A percentile compares a stretch with the other conserved stretches of the same genome.
Evolutionary conservation across 371 early-diverging fungal genomes (phyloP).

Genomic region (Mucor mucedo): DNA sequence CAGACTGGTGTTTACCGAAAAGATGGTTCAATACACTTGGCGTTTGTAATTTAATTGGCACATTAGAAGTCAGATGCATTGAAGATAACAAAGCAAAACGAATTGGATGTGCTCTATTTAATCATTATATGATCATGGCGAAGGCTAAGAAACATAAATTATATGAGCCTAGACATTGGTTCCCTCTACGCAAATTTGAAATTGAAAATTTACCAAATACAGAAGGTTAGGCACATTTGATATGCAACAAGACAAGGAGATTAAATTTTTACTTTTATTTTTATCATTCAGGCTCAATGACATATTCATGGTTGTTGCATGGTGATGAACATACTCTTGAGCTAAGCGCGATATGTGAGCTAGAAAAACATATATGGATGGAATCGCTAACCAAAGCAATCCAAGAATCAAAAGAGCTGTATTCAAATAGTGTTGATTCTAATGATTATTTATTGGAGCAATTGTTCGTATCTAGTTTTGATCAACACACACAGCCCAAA

Average conservation of each 20-base stretch:
- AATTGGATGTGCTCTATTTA: slow-evolving; percentile 59
- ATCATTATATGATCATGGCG: slow-evolving; percentile 58
- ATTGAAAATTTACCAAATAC: slow-evolving; percentile 38
- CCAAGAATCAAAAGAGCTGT: slow-evolving; percentile 18
- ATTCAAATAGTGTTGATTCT: slow-evolving; percentile 15
- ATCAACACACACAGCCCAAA: slow-evolving; percentile 14
- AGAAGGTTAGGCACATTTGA: slow-evolving; percentile 15
- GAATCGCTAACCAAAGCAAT: slow-evolving; percentile 19
- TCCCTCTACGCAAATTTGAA: slow-evolving; percentile 59
- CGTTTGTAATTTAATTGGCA: slow-evolving; percentile 41
- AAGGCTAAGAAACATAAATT: slow-evolving; percentile 52
- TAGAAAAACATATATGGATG: slow-evolving; percentile 30
- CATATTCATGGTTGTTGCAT: slow-evolving; percentile 20
- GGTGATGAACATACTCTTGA: slow-evolving; percentile 23
- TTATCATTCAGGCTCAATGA: slow-evolving; percentile 11
- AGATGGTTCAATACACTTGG: slow-evolving; percentile 50
- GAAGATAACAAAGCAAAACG: slow-evolving; percentile 33
- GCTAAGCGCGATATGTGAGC: slow-evolving; percentile 24
- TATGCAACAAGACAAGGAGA: not conserved
- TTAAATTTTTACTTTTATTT: not conserved
- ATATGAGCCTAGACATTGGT: slow-evolving; percentile 62
- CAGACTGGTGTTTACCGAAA: slow-evolving; percentile 45
- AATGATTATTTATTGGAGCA: slow-evolving; percentile 30
- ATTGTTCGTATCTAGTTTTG: slow-evolving; percentile 32
- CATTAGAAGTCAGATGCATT: slow-evolving; percentile 41